phyloP scores from a whole-genome alignment of 1,139 yeast genomes.

The Saccharomyces hybrid region DNA sequence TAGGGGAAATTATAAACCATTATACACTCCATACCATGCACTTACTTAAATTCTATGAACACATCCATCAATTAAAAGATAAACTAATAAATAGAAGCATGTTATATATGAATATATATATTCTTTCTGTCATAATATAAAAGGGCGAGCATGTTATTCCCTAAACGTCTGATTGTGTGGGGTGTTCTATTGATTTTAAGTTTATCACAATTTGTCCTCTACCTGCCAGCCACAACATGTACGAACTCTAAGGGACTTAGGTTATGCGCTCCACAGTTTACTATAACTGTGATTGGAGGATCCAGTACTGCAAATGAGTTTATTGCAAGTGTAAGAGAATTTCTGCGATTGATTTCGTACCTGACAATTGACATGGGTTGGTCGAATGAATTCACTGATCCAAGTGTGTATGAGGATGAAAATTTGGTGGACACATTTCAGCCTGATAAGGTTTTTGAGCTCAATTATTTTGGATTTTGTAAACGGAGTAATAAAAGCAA shows the following conservation, averaged over 20 bases:
- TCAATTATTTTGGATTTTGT: constrained; percentile 28
- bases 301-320: constrained; percentile 36
- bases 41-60: background rate
- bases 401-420: constrained; percentile 22
- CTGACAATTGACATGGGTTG: constrained; percentile 48
- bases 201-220: constrained; percentile 19
- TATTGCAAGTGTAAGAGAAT: constrained; percentile 40
- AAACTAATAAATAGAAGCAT: background rate
- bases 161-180: constrained; percentile 18
- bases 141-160: constrained; percentile 2
- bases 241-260: constrained; percentile 18
- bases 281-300: constrained; percentile 36
- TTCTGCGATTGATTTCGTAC: constrained; percentile 46
- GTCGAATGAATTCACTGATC: constrained; percentile 15
- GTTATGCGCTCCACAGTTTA: constrained; percentile 43
- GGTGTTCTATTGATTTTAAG: constrained; percentile 11
- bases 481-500: constrained; percentile 12
- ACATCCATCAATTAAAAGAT: background rate
- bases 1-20: background rate
- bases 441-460: constrained; percentile 17
- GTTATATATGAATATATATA: background rate
- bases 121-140: background rate
- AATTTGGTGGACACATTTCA: constrained; percentile 25
- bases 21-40: background rate
- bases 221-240: constrained; percentile 32